Base-by-base conservation (phyloP, 129 eudicot species). In the Solidago caesia region DNA sequence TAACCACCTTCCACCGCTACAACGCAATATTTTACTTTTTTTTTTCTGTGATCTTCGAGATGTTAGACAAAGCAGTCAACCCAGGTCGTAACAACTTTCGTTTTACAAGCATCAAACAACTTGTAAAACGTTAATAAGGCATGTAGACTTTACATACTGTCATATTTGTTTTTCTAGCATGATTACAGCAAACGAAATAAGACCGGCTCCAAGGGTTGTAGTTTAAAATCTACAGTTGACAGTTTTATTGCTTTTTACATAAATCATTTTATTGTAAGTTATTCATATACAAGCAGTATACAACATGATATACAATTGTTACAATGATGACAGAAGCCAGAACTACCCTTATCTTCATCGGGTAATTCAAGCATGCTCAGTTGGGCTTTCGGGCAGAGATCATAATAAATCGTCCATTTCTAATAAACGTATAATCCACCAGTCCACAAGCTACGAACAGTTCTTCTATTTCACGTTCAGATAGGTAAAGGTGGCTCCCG, bases 341-440 rank as follows among this genome's bases (percentile, higher is more conserved):
- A 64, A 16, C 72, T 4, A 64, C 14, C 64, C 14, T 61, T 29
- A 33, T 70, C 48, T 66, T 66, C 48, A 41, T 52, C 29, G 25
- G 53, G 72, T 56, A 52, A 12, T 43, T 71, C 46, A 52, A 5
- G 56, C 10, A 39, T 60, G 56, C 46, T 78, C 76, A 85, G 64
- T 59, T 60, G 48, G 96, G 96, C 75, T 88, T 93, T 75, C 66
- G 85, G 45, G 98, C 96, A 56, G 92, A 84, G 72, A 93, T 80
- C 98, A 93, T 93, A 64, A 93, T 80, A 44, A 93, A 93, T 9
- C 75, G 71, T 41, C 96, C 71, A 44, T 93, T 93, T 76, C 98
- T 83, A 6, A 81, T 76, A 71, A 83, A 70, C 29, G 90, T 87
- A 51, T 88, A 83, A 76, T 82, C 89, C 1, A 82, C 83, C 42